A percentile compares a stretch with the other conserved stretches of the same genome.
Conservation (phyloP, 2,329 filamentous ascomycete genomes). For the Thyridium curvatum region DNA sequence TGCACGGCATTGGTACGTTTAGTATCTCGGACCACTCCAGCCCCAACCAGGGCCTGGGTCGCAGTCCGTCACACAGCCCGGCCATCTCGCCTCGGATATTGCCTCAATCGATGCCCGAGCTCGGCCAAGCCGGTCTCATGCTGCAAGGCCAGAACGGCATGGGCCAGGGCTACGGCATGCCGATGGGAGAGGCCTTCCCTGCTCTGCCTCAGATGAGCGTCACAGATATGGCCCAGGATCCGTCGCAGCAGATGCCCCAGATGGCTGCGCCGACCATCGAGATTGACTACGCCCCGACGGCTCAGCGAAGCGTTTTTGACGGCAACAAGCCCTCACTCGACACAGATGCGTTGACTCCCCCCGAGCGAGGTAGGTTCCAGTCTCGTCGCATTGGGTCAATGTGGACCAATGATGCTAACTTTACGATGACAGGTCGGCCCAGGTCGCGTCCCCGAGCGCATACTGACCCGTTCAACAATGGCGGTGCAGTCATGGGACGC, state of each 20-base stretch:
- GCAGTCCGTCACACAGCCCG: conserved; percentile 72
- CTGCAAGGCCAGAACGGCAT: conserved; percentile 34
- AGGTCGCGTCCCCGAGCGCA: conserved; percentile 46
- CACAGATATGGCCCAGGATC: conserved; percentile 62
- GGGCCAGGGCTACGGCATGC: conserved; percentile 32
- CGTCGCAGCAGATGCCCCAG: conserved; percentile 57
- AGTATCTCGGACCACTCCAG: conserved; percentile 67
- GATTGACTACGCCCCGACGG: conserved; percentile 81
- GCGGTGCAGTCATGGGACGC: conserved; percentile 31
- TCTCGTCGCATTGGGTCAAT: neutral
- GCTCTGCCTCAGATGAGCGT: conserved; percentile 38
- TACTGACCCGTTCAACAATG: conserved; percentile 53
- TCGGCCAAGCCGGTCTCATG: conserved; percentile 42
- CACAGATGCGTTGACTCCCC: conserved; percentile 77
- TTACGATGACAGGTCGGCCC: conserved; percentile 33
- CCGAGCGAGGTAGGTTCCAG: conserved; percentile 54
- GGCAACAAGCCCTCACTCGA: conserved; percentile 59
- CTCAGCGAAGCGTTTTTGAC: conserved; percentile 60
- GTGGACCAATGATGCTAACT: conserved; percentile 11
- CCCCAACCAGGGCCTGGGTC: conserved; percentile 56
- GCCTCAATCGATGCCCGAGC: conserved; percentile 49
- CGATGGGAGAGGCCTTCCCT: conserved; percentile 46
- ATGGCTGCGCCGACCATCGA: conserved; percentile 95
- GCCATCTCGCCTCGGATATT: conserved; percentile 58
- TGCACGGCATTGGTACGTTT: conserved; percentile 72